Conservation (phyloP, 1,284 basidiomycete genomes). For the Apiotrichum gamsii region DNA sequence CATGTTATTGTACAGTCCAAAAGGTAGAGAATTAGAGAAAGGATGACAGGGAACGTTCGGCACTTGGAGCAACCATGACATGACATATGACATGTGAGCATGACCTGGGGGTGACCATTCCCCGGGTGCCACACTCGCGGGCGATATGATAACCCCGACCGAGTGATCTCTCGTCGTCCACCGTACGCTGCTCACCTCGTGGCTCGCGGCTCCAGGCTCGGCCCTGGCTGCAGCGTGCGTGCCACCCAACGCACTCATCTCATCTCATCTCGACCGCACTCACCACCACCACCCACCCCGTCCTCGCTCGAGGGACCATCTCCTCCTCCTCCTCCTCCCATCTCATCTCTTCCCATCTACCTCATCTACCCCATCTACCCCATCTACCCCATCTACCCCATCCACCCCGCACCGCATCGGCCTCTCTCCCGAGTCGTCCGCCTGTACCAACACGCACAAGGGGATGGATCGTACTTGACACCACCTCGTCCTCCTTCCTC, state of each 20-base stretch:
- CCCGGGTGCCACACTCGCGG: constrained; percentile 11
- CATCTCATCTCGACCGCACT: constrained; percentile 1
- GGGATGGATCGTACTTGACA: constrained; percentile 13
- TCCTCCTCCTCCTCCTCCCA: no score
- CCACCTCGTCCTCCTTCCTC: background rate
- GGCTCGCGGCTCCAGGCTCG: background rate
- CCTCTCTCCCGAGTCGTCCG: background rate
- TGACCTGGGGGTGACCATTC: background rate
- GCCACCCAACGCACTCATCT: background rate
- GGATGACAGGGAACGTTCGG: background rate
- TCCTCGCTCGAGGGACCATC: no score
- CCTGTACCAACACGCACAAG: constrained; percentile 4
- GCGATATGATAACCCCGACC: no score
- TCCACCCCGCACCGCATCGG: no score
- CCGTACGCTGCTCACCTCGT: background rate
- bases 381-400: no score
- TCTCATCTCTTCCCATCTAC: no score
- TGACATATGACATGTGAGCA: background rate
- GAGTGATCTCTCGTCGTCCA: no score
- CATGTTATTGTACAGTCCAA: background rate
- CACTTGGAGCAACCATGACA: background rate
- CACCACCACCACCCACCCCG: background rate
- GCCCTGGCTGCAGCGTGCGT: background rate
- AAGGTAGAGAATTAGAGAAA: background rate
- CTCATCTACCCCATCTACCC: no score